Evolutionary conservation across 179 eudicot genomes (phyloP), one percentile per base, ranked within the genome.

Genomic region (Corrigiola litoralis): DNA sequence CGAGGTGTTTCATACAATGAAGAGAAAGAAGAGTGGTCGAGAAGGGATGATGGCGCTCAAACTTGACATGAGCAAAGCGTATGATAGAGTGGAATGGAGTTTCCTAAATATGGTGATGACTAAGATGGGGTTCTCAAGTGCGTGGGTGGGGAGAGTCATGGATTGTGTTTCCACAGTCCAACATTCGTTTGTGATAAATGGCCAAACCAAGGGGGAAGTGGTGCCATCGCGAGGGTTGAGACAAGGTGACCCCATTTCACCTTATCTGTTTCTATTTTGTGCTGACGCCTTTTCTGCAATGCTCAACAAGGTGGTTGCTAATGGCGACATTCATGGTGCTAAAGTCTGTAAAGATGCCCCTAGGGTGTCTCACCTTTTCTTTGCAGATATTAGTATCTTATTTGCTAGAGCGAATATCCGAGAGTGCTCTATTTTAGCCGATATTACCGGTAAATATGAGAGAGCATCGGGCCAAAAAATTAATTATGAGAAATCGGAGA

Each of bases 51-150:
- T 51, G 25, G 28, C 57, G 0, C 4, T 51, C 2, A 51, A 51
- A 51, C 57, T 51, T 3, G 57, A 51, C 17, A 51, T 51, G 56
- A 51, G 17, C 8, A 51, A 51, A n/a, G 56, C 56, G 2, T 51
- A 51, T 18, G 52, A 48, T 8, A 48, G 52, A 18, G 28, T 48
- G 27, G 52, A 48, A 48, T 48, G 52, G 25, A 3, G n/a, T 25
- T 51, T 51, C 11, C 17, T 51, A 10, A n/a, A 4, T 16, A 2
- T 2, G 3, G 16, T 51, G 12, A 51, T 51, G 34, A 9, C 3
- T 4, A 11, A 14, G 18, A 25, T 51, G 57, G 33, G 33, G 2
- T 51, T 51, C 28, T 16, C 8, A 1, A 11, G 0, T 0, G 5
- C 4, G 12, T 28, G 57, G 57, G 9, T 51, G 0, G 2, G 6